phyloP scores from a whole-genome alignment of 2,329 filamentous ascomycete genomes.

The Aspergillus pseudoviridinutans region DNA sequence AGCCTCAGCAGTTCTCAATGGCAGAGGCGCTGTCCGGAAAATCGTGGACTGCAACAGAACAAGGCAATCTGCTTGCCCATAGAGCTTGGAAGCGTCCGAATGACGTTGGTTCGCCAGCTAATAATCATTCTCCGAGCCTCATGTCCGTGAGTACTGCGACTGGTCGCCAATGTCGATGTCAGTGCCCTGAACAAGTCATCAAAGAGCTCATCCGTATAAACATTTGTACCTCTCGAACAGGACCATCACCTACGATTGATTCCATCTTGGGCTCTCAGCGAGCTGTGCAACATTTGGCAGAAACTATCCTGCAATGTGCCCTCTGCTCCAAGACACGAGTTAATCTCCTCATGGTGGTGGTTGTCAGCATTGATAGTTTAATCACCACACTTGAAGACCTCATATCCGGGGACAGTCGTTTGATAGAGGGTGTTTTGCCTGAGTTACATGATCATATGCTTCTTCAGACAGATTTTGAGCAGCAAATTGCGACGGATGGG shows the following conservation, averaged over 20 bases:
- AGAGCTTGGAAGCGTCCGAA: conserved; percentile 1
- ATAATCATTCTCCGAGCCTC: background rate
- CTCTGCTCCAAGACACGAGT: conserved; percentile 21
- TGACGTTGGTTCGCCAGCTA: conserved; percentile 2
- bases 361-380: conserved; percentile 29
- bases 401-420: conserved; percentile 10
- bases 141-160: background rate
- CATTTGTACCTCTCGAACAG: conserved; percentile 11
- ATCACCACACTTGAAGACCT: conserved; percentile 23
- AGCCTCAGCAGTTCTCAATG: conserved; percentile 7
- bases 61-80: background rate
- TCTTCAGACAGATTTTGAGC: conserved; percentile 5
- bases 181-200: conserved; percentile 21
- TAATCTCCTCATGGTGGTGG: conserved; percentile 27
- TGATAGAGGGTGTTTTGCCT: conserved; percentile 10
- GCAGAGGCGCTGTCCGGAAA: background rate
- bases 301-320: conserved; percentile 27
- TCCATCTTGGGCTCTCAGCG: conserved; percentile 24
- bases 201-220: conserved; percentile 21
- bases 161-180: conserved; percentile 13
- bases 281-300: conserved; percentile 24
- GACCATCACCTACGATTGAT: conserved; percentile 22
- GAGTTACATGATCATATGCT: conserved; percentile 6
- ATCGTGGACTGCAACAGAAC: background rate
- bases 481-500: conserved; percentile 1